Conservation (phyloP, 2,329 filamentous ascomycete genomes). For the Pseudonectria foliicola region DNA sequence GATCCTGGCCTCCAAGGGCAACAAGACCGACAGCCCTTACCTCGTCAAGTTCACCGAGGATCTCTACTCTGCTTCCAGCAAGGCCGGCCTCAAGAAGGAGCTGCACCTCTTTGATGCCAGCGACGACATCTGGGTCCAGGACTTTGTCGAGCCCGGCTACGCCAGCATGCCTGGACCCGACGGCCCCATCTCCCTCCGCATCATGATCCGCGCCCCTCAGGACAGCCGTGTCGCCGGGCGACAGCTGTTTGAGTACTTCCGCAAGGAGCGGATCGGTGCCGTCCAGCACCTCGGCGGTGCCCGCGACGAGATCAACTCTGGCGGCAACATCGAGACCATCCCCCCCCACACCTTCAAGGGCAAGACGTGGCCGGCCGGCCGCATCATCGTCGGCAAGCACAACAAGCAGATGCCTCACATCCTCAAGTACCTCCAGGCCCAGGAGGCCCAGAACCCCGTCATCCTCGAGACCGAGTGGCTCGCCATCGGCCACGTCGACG, state of each 20-base stretch:
- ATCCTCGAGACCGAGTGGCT: slow-evolving; percentile 24
- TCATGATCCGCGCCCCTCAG: slow-evolving; percentile 28
- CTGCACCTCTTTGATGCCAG: slow-evolving; percentile 16
- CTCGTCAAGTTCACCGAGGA: slow-evolving; percentile 14
- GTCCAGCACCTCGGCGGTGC: slow-evolving; percentile 18
- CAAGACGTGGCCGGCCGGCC: slow-evolving; percentile 14
- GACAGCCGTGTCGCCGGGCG: slow-evolving; percentile 20
- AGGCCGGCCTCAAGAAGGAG: slow-evolving; percentile 11
- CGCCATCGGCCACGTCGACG: slow-evolving; percentile 19
- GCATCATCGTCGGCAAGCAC: slow-evolving; percentile 13
- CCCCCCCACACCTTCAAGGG: slow-evolving; percentile 23
- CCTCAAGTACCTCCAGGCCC: slow-evolving; percentile 23
- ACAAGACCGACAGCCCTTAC: background rate
- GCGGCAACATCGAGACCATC: slow-evolving; percentile 32
- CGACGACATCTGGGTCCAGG: slow-evolving; percentile 31
- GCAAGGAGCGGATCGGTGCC: slow-evolving; percentile 23
- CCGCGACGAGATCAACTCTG: slow-evolving; percentile 13
- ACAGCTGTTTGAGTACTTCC: slow-evolving; percentile 26
- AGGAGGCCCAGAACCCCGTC: slow-evolving; percentile 28
- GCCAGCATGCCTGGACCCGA: slow-evolving; percentile 31
- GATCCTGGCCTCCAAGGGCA: slow-evolving; percentile 17
- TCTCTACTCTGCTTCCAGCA: slow-evolving; percentile 7
- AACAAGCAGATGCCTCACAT: slow-evolving; percentile 5
- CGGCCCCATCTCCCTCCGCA: slow-evolving; percentile 23
- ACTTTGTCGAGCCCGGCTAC: slow-evolving; percentile 33